phyloP scores from a whole-genome alignment of 106 monocot genomes.

The Dactylorhiza incarnata region DNA sequence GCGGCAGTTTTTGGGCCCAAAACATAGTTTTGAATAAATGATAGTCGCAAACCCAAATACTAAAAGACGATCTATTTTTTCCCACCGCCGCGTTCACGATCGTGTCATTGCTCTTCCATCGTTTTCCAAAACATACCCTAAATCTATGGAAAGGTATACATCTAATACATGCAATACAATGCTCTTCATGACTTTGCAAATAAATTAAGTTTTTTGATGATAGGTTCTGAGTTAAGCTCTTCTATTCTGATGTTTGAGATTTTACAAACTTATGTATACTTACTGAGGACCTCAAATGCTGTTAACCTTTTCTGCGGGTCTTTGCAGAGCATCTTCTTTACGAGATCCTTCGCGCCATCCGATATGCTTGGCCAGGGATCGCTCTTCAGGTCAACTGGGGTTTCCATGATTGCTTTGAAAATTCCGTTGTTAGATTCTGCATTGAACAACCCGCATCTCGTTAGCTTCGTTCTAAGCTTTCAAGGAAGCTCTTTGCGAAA shows the following conservation, averaged over 20 bases:
- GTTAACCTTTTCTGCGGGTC: conserved; percentile 66
- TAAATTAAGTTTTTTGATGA: not conserved
- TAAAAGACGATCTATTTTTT: no score
- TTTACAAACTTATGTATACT: conserved; percentile 9
- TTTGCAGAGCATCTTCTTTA: conserved; percentile 54
- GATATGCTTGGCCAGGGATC: conserved; percentile 82
- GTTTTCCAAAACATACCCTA: no score
- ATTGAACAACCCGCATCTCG: not conserved
- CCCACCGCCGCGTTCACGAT: no score
- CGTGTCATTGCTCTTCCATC: no score
- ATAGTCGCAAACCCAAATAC: no score
- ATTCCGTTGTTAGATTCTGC: conserved; percentile 61
- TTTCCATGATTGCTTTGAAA: conserved; percentile 52
- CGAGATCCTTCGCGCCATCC: conserved; percentile 57
- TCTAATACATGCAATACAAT: no score
- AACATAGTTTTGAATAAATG: no score
- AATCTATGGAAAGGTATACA: no score
- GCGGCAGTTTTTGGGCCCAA: no score
- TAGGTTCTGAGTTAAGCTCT: not conserved
- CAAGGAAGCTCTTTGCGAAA: not conserved
- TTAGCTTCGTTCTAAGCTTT: not conserved
- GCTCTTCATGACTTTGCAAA: no score
- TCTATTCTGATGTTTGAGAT: not conserved
- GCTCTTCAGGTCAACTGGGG: conserved; percentile 53
- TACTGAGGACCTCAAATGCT: conserved; percentile 66